Percentiles rank a stretch among this genome's conserved stretches.
Evolutionary conservation across 2,329 filamentous ascomycete species (phyloP).

Genomic region (Dactylellina haptotyla): DNA sequence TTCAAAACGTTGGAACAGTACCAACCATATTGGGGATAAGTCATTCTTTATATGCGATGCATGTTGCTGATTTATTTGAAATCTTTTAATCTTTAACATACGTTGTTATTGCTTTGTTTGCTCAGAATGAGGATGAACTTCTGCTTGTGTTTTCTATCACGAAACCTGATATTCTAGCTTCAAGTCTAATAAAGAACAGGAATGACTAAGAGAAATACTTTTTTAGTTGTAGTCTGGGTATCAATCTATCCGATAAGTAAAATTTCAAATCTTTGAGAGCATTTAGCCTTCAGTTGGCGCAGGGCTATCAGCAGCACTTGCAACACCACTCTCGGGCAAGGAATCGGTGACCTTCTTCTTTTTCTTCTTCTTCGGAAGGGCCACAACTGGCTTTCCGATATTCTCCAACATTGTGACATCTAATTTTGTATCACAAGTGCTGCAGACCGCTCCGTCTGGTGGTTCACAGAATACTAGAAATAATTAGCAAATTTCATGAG

Average conservation of each 20-base stretch:
- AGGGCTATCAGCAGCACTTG: conserved; percentile 71
- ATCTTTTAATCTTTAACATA: too few relatives aligned
- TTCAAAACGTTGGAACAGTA: too few relatives aligned
- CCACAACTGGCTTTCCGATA: conserved; percentile 81
- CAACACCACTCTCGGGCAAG: conserved; percentile 65
- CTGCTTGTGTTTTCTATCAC: too few relatives aligned
- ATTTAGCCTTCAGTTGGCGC: conserved; percentile 61
- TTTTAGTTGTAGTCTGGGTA: neutral
- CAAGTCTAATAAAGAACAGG: neutral
- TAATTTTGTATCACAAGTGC: conserved; percentile 84
- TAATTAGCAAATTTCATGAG: neutral
- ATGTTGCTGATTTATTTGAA: too few relatives aligned
- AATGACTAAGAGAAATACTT: neutral
- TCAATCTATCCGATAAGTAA: conserved; percentile 14
- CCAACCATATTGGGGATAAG: too few relatives aligned
- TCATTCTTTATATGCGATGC: too few relatives aligned
- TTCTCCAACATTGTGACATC: conserved; percentile 69
- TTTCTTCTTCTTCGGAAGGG: conserved; percentile 78
- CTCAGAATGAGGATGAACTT: too few relatives aligned
- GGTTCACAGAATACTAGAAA: conserved; percentile 76
- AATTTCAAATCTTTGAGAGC: conserved; percentile 45
- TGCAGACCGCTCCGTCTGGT: conserved; percentile 73
- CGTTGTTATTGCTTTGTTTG: too few relatives aligned
- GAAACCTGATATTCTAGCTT: too few relatives aligned
- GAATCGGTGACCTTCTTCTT: conserved; percentile 67